Evolutionary conservation across 345 rosid genomes (phyloP).

Genomic region (Arabidopsis suecica): DNA sequence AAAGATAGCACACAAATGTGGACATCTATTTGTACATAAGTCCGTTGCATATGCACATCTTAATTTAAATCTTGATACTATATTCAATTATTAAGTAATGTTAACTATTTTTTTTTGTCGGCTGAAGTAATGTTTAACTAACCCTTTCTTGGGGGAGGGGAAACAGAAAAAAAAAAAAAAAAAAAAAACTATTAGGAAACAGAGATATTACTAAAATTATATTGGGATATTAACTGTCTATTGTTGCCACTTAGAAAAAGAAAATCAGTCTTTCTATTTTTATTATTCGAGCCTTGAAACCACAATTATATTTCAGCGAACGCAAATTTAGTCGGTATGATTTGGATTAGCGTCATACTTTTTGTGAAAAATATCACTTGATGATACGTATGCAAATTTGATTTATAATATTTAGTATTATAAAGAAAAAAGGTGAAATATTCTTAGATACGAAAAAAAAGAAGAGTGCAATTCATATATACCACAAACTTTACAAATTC

Average conservation of each 20-base stretch:
- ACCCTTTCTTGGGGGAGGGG: background rate
- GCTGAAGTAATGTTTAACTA: too few species aligned
- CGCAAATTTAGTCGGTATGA: background rate
- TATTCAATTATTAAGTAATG: background rate
- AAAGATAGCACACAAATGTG: conserved; percentile 44
- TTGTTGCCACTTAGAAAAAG: background rate
- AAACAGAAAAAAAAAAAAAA: background rate
- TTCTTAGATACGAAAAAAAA: too few species aligned
- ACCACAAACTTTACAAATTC: background rate
- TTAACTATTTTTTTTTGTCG: background rate
- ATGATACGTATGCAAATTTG: background rate
- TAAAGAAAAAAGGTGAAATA: too few species aligned
- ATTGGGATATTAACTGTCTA: too few species aligned
- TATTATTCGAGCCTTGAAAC: background rate
- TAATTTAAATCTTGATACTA: background rate
- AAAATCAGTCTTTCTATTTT: background rate
- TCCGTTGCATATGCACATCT: conserved; percentile 30
- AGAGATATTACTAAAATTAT: too few species aligned
- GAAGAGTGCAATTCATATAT: background rate
- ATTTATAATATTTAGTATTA: background rate
- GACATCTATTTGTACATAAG: conserved; percentile 24
- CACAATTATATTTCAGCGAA: background rate
- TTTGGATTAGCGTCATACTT: background rate
- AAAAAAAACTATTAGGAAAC: too few species aligned
- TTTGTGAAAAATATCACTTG: background rate